Evolutionary conservation across 225 moss, liverwort and hornwort species (phyloP), one percentile per base, ranked within the genome.

Genomic region (Lunularia cruciata): DNA sequence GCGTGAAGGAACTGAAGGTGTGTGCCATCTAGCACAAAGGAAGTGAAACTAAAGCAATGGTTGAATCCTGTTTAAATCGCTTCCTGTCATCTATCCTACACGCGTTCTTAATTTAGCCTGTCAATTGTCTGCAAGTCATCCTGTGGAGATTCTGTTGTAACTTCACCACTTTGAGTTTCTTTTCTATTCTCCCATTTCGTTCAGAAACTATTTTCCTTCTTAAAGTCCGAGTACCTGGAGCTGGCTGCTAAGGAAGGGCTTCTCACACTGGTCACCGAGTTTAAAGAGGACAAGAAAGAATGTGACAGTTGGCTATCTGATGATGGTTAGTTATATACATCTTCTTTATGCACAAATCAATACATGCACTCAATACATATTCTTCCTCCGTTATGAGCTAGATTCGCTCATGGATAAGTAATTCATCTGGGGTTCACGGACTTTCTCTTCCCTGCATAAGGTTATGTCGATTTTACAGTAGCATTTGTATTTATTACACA

Each of bases 1-100:
- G 51, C 35, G 30, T 35, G n/a, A 43, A 60, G 55, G 71, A 75
- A 43, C 27, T 47, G 37, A 33, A 79, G 79, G 79, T 79, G 25
- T 26, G 70, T n/a, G 12, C 53, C 40, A 16, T 57, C 26, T 32
- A 7, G 22, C n/a, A 31, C 27, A 14, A 14, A 12, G 35, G 39
- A 27, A 16, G 20, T 51, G 15, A 5, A 26, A 25, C 23, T 1
- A 8, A 12, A 6, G 5, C 3, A 12, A n/a, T 31, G n/a, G 2
- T 20, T 9, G 37, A n/a, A 1, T 18, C 27, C 13, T 4, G 43
- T 30, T 26, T 18, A 5, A 33, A 11, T 33, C 14, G 8, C 13
- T 37, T 51, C 5, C 49, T 22, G 49, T 8, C 8, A n/a, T 4
- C 12, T 14, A 12, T 51, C 18, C 13, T 51, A n/a, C n/a, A n/a